Evolutionary conservation across 768 basidiomycete genomes (phyloP).

Genomic region (Auriscalpium orientale): DNA sequence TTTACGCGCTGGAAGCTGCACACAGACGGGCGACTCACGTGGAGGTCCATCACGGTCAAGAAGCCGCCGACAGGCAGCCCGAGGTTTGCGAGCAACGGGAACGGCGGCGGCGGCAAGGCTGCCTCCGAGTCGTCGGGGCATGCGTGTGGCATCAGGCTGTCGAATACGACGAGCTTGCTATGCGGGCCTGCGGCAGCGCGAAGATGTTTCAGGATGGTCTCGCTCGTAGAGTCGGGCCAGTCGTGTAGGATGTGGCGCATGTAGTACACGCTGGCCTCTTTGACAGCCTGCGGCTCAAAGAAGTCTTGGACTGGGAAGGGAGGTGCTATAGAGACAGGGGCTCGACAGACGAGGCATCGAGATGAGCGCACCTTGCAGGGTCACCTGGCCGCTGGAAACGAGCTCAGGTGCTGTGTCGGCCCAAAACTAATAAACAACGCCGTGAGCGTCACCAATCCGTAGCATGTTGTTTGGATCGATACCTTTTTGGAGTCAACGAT

Average conservation of each 20-base stretch:
- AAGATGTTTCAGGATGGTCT: conserved; percentile 15
- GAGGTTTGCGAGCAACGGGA: conserved; percentile 7
- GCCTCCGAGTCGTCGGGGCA: background rate
- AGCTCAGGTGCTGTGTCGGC: background rate
- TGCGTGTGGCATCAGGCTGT: conserved; percentile 14
- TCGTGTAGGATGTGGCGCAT: conserved; percentile 19
- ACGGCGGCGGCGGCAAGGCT: background rate
- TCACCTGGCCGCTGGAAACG: background rate
- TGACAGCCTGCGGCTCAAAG: conserved; percentile 15
- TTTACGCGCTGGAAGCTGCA: background rate
- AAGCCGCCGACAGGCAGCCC: background rate
- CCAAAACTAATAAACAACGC: conserved; percentile 2
- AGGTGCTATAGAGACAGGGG: no score
- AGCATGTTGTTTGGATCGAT: background rate
- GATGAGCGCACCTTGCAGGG: conserved; percentile 1
- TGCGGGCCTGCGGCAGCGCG: conserved; percentile 13
- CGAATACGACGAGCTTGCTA: conserved; percentile 19
- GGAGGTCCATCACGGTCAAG: conserved; percentile 1
- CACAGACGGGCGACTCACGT: background rate
- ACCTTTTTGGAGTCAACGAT: conserved; percentile 1
- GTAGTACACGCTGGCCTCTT: conserved; percentile 18
- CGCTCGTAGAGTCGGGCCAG: conserved; percentile 14
- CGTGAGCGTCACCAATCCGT: background rate
- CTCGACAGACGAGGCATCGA: no score
- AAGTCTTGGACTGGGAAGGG: background rate